Conservation (phyloP, 2,329 filamentous ascomycete genomes). For the Colletotrichum sidae region DNA sequence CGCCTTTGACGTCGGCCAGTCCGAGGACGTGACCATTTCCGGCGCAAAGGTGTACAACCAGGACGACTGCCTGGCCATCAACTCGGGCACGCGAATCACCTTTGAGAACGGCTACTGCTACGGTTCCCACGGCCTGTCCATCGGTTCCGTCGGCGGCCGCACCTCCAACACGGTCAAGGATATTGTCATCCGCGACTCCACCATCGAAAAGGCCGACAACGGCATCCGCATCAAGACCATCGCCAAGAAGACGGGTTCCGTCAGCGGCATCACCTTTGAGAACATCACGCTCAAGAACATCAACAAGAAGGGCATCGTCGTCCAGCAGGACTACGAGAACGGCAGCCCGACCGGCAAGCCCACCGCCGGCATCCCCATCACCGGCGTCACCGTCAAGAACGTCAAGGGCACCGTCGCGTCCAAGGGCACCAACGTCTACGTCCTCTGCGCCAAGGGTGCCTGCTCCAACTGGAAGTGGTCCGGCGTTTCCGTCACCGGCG, state of each 20-base stretch:
- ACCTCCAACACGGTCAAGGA: slow-evolving; percentile 63
- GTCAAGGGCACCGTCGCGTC: slow-evolving; percentile 57
- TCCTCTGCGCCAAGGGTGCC: slow-evolving; percentile 63
- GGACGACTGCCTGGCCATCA: slow-evolving; percentile 71
- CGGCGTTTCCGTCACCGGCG: slow-evolving; percentile 62
- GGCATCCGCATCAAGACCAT: slow-evolving; percentile 65
- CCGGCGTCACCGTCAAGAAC: slow-evolving; percentile 56
- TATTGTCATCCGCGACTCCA: slow-evolving; percentile 62
- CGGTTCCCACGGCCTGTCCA: slow-evolving; percentile 57
- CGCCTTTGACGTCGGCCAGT: slow-evolving; percentile 66
- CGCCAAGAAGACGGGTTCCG: slow-evolving; percentile 55
- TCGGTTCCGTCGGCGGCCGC: slow-evolving; percentile 59
- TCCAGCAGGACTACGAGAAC: slow-evolving; percentile 61
- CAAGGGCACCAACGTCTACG: slow-evolving; percentile 57
- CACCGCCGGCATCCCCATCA: slow-evolving; percentile 64
- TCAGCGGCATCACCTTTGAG: slow-evolving; percentile 57
- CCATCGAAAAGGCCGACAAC: slow-evolving; percentile 64
- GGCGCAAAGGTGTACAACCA: slow-evolving; percentile 69
- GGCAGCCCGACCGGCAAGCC: slow-evolving; percentile 56
- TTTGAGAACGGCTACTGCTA: slow-evolving; percentile 58
- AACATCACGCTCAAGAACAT: slow-evolving; percentile 56
- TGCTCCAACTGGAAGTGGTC: slow-evolving; percentile 67
- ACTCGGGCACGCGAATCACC: slow-evolving; percentile 61
- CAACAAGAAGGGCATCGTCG: slow-evolving; percentile 53
- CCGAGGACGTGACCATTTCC: slow-evolving; percentile 61